phyloP scores from a whole-genome alignment of 1,284 basidiomycete genomes.

The Dichomitus squalens region DNA sequence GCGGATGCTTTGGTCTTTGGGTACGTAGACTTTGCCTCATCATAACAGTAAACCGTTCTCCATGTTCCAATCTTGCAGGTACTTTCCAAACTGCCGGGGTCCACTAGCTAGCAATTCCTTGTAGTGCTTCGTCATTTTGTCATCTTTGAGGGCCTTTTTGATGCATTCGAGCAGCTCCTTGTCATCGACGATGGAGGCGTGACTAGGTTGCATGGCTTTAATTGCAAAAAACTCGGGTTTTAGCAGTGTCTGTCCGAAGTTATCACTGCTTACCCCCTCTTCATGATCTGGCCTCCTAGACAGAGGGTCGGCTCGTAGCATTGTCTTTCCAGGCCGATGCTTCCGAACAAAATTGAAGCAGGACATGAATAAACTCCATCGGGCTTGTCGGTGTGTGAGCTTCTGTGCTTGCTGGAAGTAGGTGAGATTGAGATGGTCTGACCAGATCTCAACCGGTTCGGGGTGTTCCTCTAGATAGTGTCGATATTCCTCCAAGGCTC shows the following conservation, averaged over 20 bases:
- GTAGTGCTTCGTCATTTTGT: conserved; percentile 9
- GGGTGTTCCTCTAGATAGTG: conserved; percentile 17
- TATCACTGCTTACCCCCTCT: conserved; percentile 16
- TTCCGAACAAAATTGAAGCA: neutral
- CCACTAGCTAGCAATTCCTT: conserved; percentile 1
- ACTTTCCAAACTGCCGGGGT: conserved; percentile 2
- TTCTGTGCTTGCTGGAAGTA: conserved; percentile 11
- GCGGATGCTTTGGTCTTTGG: conserved; percentile 25
- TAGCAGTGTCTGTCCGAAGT: conserved; percentile 9
- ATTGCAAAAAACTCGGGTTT: conserved; percentile 17
- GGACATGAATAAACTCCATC: conserved; percentile 5
- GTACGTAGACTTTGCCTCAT: conserved; percentile 31
- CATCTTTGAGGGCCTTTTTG: conserved; percentile 4
- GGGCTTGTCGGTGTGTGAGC: conserved; percentile 5
- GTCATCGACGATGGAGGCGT: conserved; percentile 7
- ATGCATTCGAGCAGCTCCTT: conserved; percentile 3
- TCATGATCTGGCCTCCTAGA: conserved; percentile 15
- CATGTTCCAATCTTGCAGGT: conserved; percentile 26
- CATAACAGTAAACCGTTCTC: conserved; percentile 25
- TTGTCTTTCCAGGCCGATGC: neutral
- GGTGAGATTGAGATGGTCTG: conserved; percentile 11
- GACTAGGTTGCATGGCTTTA: conserved; percentile 6
- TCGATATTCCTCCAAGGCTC: conserved; percentile 16
- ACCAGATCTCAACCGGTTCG: conserved; percentile 7
- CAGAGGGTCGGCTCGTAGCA: conserved; percentile 7